Percentiles rank a stretch among this genome's conserved stretches.
These are phyloP conservation scores for Phyllosticta citrichinensis DNA, from an alignment of 2,329 filamentous ascomycete genomes.

Conservation along the genomic window DNA sequence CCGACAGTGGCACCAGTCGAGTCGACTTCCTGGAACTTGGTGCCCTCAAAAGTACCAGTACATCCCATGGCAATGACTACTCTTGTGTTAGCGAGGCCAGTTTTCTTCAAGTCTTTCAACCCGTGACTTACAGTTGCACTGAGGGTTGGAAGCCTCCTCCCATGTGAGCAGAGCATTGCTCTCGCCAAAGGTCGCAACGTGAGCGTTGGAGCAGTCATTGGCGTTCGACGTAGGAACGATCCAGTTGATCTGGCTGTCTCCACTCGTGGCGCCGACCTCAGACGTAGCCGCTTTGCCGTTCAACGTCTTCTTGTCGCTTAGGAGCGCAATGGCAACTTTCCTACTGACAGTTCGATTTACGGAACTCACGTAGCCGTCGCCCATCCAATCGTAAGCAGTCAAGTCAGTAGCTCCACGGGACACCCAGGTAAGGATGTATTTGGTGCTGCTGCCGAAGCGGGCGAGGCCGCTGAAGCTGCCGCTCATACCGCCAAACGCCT, in stretches of 20 bases:
- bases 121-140: conserved; percentile 28
- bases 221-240: conserved; percentile 38
- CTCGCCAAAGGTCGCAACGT: conserved; percentile 45
- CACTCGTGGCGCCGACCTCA: conserved; percentile 41
- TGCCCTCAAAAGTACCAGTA: conserved; percentile 47
- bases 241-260: conserved; percentile 52
- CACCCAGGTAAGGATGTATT: conserved; percentile 54
- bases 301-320: conserved; percentile 50
- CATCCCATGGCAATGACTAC: conserved; percentile 50
- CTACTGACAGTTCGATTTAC: conserved; percentile 45
- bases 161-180: conserved; percentile 47
- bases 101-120: background rate
- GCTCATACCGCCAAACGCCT: conserved; percentile 53
- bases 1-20: conserved; percentile 43
- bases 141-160: conserved; percentile 50
- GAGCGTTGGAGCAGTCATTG: conserved; percentile 48
- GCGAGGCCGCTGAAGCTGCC: conserved; percentile 51
- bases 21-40: conserved; percentile 50
- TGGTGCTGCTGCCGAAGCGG: conserved; percentile 40
- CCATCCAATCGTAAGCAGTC: conserved; percentile 48
- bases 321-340: conserved; percentile 49
- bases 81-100: background rate
- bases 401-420: conserved; percentile 49
- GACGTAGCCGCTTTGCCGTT: conserved; percentile 45
- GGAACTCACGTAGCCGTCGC: conserved; percentile 43